Conservation (phyloP, 805 yeast genomes). For the Lipomyces japonicus region DNA sequence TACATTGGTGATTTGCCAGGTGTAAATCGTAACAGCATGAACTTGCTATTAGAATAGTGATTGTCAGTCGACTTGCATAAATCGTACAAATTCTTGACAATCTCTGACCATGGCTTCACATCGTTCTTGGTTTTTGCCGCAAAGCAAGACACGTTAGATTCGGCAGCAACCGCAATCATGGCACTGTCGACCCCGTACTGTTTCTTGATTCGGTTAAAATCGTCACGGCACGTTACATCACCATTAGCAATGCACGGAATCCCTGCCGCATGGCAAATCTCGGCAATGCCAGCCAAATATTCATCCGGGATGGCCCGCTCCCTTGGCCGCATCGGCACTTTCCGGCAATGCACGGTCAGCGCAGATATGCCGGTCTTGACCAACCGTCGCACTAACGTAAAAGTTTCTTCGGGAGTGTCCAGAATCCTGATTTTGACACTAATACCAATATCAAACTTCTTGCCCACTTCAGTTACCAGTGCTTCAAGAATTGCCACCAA, state of each 20-base stretch:
- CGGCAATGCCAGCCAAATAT: conserved; percentile 52
- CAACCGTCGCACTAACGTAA: conserved; percentile 53
- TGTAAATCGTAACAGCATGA: conserved; percentile 68
- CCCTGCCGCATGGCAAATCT: conserved; percentile 55
- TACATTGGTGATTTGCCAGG: conserved; percentile 70
- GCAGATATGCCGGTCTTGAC: conserved; percentile 78
- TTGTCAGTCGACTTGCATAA: conserved; percentile 58
- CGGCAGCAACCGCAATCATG: conserved; percentile 93
- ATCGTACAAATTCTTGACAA: conserved; percentile 53
- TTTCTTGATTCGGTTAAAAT: conserved; percentile 50
- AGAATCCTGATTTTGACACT: conserved; percentile 85
- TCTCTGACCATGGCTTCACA: conserved; percentile 52
- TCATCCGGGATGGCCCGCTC: conserved; percentile 75
- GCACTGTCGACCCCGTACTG: conserved; percentile 66
- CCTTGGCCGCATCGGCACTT: conserved; percentile 76
- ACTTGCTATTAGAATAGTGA: conserved; percentile 71
- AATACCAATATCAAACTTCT: conserved; percentile 70
- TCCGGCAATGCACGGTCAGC: conserved; percentile 88
- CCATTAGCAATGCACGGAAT: conserved; percentile 84
- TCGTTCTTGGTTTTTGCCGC: conserved; percentile 27
- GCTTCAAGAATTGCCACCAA: conserved; percentile 63
- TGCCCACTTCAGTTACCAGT: conserved; percentile 77
- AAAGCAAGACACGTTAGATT: conserved; percentile 79
- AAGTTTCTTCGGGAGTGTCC: conserved; percentile 58
- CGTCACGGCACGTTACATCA: conserved; percentile 53